Conservation (phyloP, 306 rosid genomes). For the Abrus pulchellus region DNA sequence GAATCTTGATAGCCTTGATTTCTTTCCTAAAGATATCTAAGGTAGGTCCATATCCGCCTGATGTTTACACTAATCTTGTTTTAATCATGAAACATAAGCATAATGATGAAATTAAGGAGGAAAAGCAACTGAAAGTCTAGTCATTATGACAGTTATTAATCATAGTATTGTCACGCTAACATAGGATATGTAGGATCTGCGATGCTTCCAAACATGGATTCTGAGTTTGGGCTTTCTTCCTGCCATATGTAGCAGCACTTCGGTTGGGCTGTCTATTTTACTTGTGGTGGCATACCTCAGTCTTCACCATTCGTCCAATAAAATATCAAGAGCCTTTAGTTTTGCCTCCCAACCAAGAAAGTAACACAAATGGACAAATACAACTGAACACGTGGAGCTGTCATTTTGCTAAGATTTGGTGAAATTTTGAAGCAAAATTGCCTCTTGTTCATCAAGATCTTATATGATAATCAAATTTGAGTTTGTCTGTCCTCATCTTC, state of each 20-base stretch:
- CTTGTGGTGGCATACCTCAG: constrained; percentile 72
- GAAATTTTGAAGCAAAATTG: constrained; percentile 53
- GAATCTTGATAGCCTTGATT: constrained; percentile 59
- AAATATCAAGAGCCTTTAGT: constrained; percentile 54
- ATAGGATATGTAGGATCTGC: constrained; percentile 40
- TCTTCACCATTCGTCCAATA: constrained; percentile 67
- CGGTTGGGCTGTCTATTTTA: constrained; percentile 76
- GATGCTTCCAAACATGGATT: constrained; percentile 39
- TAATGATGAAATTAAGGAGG: constrained; percentile 65
- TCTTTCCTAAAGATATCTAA: constrained; percentile 62
- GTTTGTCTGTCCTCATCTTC: constrained; percentile 54
- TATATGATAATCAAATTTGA: constrained; percentile 50
- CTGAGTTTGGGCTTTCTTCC: constrained; percentile 38
- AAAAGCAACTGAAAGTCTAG: constrained; percentile 67
- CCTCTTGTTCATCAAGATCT: constrained; percentile 53
- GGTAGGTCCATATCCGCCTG: constrained; percentile 80
- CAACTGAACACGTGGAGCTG: constrained; percentile 52
- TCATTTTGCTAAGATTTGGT: constrained; percentile 64
- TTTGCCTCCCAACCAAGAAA: constrained; percentile 77
- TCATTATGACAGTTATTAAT: constrained; percentile 63
- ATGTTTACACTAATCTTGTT: constrained; percentile 70
- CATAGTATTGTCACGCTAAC: constrained; percentile 49
- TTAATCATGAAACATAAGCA: constrained; percentile 65
- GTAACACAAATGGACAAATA: constrained; percentile 52
- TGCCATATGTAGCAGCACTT: constrained; percentile 51